Evolutionary conservation across 139 green algal species (phyloP).

Genomic region (Volvox africanus): DNA sequence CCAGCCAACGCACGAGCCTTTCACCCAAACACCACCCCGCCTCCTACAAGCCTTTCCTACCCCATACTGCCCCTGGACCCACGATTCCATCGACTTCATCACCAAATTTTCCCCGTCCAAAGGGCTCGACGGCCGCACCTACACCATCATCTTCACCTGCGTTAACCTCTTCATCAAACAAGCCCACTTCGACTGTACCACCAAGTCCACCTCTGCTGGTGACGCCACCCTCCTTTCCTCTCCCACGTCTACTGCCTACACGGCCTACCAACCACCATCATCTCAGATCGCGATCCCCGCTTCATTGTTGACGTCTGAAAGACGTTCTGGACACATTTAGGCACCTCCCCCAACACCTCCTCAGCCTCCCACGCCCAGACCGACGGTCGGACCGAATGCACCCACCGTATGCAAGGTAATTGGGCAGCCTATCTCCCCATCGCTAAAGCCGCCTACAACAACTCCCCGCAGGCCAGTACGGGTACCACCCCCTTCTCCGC

Average conservation of each 20-base stretch:
- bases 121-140: background rate
- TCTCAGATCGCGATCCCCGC: background rate
- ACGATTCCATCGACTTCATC: background rate
- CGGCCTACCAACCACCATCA: background rate
- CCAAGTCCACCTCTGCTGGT: background rate
- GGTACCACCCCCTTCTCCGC: background rate
- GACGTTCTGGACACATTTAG: background rate
- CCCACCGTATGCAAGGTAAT: background rate
- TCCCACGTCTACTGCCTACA: background rate
- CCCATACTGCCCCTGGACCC: background rate
- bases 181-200: background rate
- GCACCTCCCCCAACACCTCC: background rate
- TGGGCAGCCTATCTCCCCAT: conserved; percentile 23
- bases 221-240: background rate
- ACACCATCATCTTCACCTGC: background rate
- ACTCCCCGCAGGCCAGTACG: background rate
- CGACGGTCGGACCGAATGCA: background rate
- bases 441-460: conserved; percentile 25
- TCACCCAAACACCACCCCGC: background rate
- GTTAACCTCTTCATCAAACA: background rate
- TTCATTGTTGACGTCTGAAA: background rate
- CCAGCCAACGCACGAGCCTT: background rate
- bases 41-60: background rate
- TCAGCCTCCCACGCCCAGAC: background rate
- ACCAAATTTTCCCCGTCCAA: background rate